Evolutionary conservation across 208 protist species (phyloP), one percentile per base, ranked within the genome.

Genomic region (Crithidia sp.): DNA sequence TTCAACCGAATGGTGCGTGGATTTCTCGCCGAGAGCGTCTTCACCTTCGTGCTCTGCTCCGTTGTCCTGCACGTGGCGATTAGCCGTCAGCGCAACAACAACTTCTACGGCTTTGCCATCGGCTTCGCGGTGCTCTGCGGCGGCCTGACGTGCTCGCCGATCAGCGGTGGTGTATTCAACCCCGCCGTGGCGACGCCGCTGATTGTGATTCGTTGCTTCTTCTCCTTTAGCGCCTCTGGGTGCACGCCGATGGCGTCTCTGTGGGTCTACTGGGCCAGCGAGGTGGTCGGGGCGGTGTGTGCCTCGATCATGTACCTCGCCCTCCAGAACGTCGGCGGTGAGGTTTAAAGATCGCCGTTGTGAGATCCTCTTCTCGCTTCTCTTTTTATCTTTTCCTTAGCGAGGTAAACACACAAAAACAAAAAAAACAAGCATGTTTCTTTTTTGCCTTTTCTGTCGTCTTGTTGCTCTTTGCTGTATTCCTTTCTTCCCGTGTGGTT

Each of bases 91-190:
- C 77, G 72, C 14, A 86, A 87, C 68, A 91, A 88, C 78, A 90
- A 90, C 76, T 93, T 95, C 52, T 91, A 91, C 73, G 90, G 87
- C 10, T 91, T 95, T 68, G 87, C 86, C 16, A 90, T 91, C 57
- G 90, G 90, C 54, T 90, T 92, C 61, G 82, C 90, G 17, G 80
- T 95, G 67, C 68, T 95, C 39, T 86, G 83, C 49, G 87, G 83
- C 4, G 85, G 85, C 2, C 79, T 95, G 45, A 86, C 86, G 36
- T 85, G 81, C 60, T 72, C 77, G 6, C 70, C 86, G 4, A 84
- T 95, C 57, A 89, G 86, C 47, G 86, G 90, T 56, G 90, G 83
- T 36, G 87, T 77, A n/a, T 91, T 95, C 78, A 95, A 95, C 76
- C 90, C 90, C 13, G 85, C 87, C 40, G 79, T 93, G 52, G 80